These are phyloP conservation scores for Phytopythium chamaehyphon DNA, from an alignment of 352 stramenopile genomes.

Conservation along the genomic window DNA sequence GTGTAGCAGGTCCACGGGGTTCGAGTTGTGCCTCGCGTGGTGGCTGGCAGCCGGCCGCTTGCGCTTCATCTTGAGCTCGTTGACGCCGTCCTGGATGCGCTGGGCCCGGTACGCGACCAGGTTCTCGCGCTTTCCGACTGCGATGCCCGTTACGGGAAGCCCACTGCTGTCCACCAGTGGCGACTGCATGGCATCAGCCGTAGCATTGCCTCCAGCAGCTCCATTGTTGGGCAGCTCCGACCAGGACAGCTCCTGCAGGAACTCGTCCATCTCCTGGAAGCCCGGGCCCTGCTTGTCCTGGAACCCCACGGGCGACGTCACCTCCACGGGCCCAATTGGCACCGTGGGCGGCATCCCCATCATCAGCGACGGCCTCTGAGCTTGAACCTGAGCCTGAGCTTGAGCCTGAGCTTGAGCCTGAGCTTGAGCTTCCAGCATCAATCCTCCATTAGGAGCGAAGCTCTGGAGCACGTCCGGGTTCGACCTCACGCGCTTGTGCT, in stretches of 20 bases:
- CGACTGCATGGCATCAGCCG: constrained; percentile 9
- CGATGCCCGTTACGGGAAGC: not conserved
- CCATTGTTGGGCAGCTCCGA: constrained; percentile 25
- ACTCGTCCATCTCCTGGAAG: constrained; percentile 57
- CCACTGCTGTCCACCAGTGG: constrained; percentile 2
- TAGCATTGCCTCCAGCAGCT: constrained; percentile 3
- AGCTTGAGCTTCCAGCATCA: constrained; percentile 3
- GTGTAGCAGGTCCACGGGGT: constrained; percentile 71
- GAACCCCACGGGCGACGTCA: constrained; percentile 25
- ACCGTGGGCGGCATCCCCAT: constrained; percentile 9
- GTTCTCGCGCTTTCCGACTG: constrained; percentile 11
- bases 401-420: constrained; percentile 17
- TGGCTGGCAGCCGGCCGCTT: constrained; percentile 46
- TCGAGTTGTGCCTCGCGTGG: constrained; percentile 67
- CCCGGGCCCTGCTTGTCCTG: constrained; percentile 7
- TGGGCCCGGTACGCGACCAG: constrained; percentile 47
- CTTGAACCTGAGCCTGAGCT: constrained; percentile 12
- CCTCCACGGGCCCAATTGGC: constrained; percentile 26
- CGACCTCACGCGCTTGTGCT: constrained; percentile 58
- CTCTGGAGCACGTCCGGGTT: constrained; percentile 50
- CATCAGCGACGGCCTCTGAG: constrained; percentile 18
- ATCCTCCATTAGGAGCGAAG: constrained; percentile 11
- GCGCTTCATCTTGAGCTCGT: constrained; percentile 78
- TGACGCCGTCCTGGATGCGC: constrained; percentile 59
- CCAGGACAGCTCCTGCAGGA: constrained; percentile 42